These are phyloP conservation scores for Malus asiatica DNA, from an alignment of 306 rosid species.

Conservation along the genomic window DNA sequence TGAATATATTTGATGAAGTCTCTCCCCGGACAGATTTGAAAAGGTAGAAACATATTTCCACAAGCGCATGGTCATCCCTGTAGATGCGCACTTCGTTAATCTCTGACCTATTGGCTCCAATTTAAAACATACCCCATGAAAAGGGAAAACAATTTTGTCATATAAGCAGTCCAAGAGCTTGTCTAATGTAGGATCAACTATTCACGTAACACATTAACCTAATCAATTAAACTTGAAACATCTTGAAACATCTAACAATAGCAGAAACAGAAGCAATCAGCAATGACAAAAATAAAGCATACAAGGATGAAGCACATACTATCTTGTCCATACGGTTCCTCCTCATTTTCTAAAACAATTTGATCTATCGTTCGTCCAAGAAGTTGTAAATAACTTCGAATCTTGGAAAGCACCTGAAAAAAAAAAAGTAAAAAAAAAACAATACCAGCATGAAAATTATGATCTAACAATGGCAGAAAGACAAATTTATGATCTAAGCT, in stretches of 20 bases:
- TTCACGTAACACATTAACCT: neutral
- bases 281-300: neutral
- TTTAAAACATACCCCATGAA: neutral
- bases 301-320: slow-evolving; percentile 48
- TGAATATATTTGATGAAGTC: slow-evolving; percentile 84
- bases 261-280: neutral
- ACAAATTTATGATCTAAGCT: neutral
- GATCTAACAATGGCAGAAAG: neutral
- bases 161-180: neutral
- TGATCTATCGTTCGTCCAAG: slow-evolving; percentile 93
- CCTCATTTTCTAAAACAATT: slow-evolving; percentile 74
- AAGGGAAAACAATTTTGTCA: neutral
- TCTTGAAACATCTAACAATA: neutral
- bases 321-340: slow-evolving; percentile 77
- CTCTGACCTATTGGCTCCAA: neutral
- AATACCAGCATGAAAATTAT: neutral
- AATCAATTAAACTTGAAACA: neutral
- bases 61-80: slow-evolving; percentile 93
- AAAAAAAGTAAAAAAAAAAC: neutral
- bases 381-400: slow-evolving; percentile 87
- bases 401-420: slow-evolving; percentile 76
- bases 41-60: slow-evolving; percentile 97
- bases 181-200: neutral
- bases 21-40: slow-evolving; percentile 94
- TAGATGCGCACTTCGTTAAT: neutral